Evolutionary conservation across 768 basidiomycete species (phyloP).

Genomic region (Leccinellum rugosiceps): DNA sequence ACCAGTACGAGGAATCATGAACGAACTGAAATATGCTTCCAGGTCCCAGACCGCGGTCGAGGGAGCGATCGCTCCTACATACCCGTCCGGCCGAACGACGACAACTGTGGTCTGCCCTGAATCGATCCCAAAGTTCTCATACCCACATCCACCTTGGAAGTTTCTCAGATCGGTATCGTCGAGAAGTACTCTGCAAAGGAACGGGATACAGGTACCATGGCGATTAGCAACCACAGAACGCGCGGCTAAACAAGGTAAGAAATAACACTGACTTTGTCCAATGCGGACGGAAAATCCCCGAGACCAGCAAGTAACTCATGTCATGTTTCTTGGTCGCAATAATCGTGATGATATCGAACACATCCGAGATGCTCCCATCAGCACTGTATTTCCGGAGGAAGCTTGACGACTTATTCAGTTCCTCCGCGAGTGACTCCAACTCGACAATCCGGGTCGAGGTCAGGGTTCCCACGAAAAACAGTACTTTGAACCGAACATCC

Average conservation of each 20-base stretch:
- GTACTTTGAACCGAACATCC: not conserved
- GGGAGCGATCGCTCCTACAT: constrained; percentile 22
- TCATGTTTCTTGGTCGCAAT: not conserved
- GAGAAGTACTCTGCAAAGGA: too few species aligned
- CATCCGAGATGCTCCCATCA: not conserved
- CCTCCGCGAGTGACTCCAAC: not conserved
- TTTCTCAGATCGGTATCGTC: too few species aligned
- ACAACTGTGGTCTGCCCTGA: constrained; percentile 29
- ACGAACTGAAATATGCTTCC: constrained; percentile 46
- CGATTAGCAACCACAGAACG: too few species aligned
- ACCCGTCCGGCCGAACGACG: constrained; percentile 22
- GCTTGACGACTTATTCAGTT: not conserved
- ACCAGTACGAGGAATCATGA: constrained; percentile 31
- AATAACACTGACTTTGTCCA: not conserved
- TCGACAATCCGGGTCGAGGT: not conserved
- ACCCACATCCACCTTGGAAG: constrained; percentile 30
- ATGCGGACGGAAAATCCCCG: not conserved
- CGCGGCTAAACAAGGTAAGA: too few species aligned
- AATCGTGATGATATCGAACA: not conserved
- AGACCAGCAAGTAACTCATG: not conserved
- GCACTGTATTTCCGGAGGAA: not conserved
- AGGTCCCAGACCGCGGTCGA: constrained; percentile 35
- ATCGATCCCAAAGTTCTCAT: constrained; percentile 34
- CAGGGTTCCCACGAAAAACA: not conserved
- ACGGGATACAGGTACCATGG: too few species aligned